These are phyloP conservation scores for Neonectria sp. DNA, from an alignment of 2,329 filamentous ascomycete genomes.

Conservation along the genomic window DNA sequence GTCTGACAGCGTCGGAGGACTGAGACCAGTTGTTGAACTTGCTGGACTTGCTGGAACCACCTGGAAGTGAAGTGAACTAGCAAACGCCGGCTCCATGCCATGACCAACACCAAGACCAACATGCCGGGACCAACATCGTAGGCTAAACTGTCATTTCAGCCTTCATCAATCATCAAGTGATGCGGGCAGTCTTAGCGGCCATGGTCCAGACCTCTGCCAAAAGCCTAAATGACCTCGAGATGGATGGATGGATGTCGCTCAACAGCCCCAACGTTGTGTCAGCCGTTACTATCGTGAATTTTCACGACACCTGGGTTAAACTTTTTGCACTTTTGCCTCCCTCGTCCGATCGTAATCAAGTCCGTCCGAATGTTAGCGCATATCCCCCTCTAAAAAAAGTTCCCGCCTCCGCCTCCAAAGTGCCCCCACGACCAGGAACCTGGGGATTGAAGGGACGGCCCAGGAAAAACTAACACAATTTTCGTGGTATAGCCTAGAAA, in stretches of 20 bases:
- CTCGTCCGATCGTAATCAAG: background rate
- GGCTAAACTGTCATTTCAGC: background rate
- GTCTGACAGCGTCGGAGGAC: background rate
- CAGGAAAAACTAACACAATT: conserved; percentile 1
- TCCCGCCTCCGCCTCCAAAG: background rate
- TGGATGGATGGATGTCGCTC: background rate
- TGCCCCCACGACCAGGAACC: conserved; percentile 1
- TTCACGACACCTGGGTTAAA: background rate
- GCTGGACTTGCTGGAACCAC: conserved; percentile 19
- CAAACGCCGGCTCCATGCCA: conserved; percentile 34
- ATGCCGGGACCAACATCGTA: background rate
- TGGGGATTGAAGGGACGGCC: conserved; percentile 14
- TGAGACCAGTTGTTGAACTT: background rate
- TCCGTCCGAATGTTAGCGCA: background rate
- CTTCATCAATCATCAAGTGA: conserved; percentile 2
- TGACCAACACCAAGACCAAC: background rate
- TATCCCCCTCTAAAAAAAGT: background rate
- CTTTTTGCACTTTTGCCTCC: conserved; percentile 3
- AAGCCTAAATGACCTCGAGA: conserved; percentile 1
- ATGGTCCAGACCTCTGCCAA: background rate
- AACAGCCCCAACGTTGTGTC: background rate
- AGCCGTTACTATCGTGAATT: background rate
- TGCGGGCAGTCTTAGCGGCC: background rate
- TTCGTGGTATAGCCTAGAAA: background rate
- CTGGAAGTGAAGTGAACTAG: conserved; percentile 24